These are phyloP conservation scores for Warburgia ugandensis DNA, from an alignment of 164 flowering plant species.

Conservation along the genomic window DNA sequence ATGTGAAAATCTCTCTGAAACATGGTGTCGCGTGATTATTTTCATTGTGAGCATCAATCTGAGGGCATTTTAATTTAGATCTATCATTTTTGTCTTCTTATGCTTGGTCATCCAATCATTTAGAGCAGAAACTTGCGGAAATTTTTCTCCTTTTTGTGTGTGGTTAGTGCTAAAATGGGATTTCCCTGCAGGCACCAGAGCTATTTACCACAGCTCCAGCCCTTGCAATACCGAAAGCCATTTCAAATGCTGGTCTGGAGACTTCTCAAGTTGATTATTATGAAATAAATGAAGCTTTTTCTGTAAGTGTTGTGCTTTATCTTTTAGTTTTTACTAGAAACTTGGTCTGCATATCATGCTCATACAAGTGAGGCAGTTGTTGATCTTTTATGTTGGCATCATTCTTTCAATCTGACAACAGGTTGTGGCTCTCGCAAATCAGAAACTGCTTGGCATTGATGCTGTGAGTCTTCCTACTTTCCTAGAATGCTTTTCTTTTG, in stretches of 20 bases:
- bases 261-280: constrained; percentile 83
- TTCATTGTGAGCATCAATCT: too few relatives aligned
- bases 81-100: too few relatives aligned
- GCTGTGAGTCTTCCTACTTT: constrained; percentile 46
- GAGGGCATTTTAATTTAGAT: too few relatives aligned
- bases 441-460: constrained; percentile 63
- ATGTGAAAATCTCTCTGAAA: too few relatives aligned
- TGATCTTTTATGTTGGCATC: not conserved
- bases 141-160: too few relatives aligned
- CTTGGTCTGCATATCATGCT: not conserved
- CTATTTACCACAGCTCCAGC: constrained; percentile 89
- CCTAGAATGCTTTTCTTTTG: not conserved
- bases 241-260: constrained; percentile 74
- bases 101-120: too few relatives aligned
- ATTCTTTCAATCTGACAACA: constrained; percentile 16
- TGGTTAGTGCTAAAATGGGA: too few relatives aligned
- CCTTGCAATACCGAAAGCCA: constrained; percentile 94
- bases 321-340: too few relatives aligned
- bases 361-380: not conserved
- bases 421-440: constrained; percentile 97
- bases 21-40: too few relatives aligned
- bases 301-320: too few relatives aligned
- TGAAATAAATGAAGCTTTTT: constrained; percentile 96
- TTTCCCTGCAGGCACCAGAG: constrained; percentile 84
- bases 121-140: too few relatives aligned